Evolutionary conservation across 2,329 filamentous ascomycete genomes (phyloP), one percentile per base, ranked within the genome.

Genomic region (Ceratocystis diversiconidia): DNA sequence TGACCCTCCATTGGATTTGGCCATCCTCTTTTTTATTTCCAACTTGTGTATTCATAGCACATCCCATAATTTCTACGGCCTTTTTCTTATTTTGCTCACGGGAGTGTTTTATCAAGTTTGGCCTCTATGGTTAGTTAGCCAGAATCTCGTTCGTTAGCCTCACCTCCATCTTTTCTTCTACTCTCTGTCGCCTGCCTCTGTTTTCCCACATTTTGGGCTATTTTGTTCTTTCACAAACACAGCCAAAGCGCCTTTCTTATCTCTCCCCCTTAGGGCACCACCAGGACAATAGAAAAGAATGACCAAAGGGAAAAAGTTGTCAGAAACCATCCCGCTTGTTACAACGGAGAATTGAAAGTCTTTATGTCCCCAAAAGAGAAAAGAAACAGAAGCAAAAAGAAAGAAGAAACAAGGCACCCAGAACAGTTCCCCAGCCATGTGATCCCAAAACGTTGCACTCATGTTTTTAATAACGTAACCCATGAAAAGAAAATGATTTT

Each of bases 341-440:
- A 57, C 52, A 57, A 28, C 52, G 17, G 28, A 30, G 52, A 57
- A 57, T 57, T 57, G 52, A 22, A 32, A 52, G 17, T 57, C 52
- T 57, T 57, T 19, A 32, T 57, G 52, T 57, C 52, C 52, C 22
- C 19, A 17, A 65, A 10, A 43, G 28, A 60, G 19, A 22, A 46
- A 63, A 65, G 41, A 52, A 63, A 15, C 36, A 41, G 36, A 41
- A 41, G 36, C 36, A 41, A 41, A 12, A 52, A 57, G 36, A 48
- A 62, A 48, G 28, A 67, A 44, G 50, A 65, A 48, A 25, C 55
- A 63, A 65, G 63, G 60, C 63, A 36, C 63, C 61, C 61, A 57
- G 52, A 46, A 52, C 22, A 57, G 32, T 63, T 57, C 46, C 46
- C 46, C 48, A 50, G 50, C 30, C 46, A 57, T 43, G 48, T 55